Percentiles rank a stretch among this genome's conserved stretches.
phyloP scores from a whole-genome alignment of 768 basidiomycete species.

The Boletus rex-veris region DNA sequence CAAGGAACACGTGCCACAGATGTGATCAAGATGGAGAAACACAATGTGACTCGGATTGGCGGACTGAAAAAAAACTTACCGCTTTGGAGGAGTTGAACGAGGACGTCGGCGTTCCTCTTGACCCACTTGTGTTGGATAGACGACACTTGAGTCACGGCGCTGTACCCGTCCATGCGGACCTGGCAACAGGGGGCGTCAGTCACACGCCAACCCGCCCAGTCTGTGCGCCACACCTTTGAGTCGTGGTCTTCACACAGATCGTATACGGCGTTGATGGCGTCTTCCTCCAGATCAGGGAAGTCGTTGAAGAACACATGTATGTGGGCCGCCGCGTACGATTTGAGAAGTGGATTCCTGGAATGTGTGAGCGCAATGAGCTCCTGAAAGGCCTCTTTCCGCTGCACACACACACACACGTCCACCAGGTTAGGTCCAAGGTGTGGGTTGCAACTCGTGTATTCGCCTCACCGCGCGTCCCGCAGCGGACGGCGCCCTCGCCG shows the following conservation, averaged over 20 bases:
- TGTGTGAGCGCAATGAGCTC: constrained; percentile 54
- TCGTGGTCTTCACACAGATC: constrained; percentile 73
- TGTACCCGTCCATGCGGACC: constrained; percentile 71
- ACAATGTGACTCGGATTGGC: not conserved
- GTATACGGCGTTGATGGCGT: constrained; percentile 73
- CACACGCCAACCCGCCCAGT: constrained; percentile 5
- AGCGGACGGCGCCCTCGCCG: constrained; percentile 37
- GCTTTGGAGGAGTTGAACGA: constrained; percentile 72
- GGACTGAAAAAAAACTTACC: constrained; percentile 42
- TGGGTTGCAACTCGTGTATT: not conserved
- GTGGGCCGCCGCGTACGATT: constrained; percentile 55
- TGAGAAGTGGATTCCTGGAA: constrained; percentile 43
- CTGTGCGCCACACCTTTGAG: constrained; percentile 37
- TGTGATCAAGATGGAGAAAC: constrained; percentile 19
- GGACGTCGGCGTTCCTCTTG: constrained; percentile 69
- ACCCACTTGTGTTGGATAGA: constrained; percentile 53
- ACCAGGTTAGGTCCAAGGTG: constrained; percentile 6
- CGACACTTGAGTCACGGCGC: constrained; percentile 52
- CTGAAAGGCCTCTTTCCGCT: constrained; percentile 53
- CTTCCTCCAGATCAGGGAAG: constrained; percentile 70
- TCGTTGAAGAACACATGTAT: constrained; percentile 59
- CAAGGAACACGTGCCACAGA: constrained; percentile 8
- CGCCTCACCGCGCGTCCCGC: constrained; percentile 39
- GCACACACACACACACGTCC: not conserved
- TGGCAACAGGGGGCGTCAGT: constrained; percentile 23